Percentiles rank a stretch among this genome's conserved stretches.
Evolutionary conservation across 78 protist species (phyloP).

Genomic region (Carpediemonas membranifera): DNA sequence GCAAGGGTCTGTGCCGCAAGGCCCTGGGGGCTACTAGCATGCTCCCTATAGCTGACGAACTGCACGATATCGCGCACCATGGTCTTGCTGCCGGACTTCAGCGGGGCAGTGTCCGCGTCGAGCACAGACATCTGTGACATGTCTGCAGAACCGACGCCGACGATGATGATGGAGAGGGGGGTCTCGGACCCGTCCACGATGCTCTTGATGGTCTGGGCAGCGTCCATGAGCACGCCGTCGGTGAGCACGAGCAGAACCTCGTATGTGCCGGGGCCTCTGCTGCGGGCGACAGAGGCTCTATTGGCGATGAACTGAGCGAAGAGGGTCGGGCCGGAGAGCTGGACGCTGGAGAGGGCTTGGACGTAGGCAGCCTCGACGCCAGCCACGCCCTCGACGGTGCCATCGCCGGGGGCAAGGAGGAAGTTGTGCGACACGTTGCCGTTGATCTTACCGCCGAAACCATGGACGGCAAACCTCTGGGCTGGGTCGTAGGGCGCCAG

Average conservation of each 20-base stretch:
- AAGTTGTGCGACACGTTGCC: conserved; percentile 39
- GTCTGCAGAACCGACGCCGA: conserved; percentile 30
- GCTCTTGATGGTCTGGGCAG: conserved; percentile 17
- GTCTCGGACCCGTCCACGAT: conserved; percentile 26
- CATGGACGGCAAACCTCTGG: conserved; percentile 50
- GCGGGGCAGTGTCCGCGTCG: conserved; percentile 16
- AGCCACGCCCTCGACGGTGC: conserved; percentile 16
- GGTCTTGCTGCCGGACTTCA: conserved; percentile 6
- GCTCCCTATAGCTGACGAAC: no score
- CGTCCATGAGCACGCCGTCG: conserved; percentile 31
- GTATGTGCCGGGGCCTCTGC: background rate
- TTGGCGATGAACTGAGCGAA: conserved; percentile 21
- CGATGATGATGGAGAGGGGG: conserved; percentile 38
- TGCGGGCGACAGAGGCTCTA: no score
- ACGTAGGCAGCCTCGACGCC: conserved; percentile 17
- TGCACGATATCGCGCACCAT: conserved; percentile 24
- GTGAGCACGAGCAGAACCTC: conserved; percentile 29
- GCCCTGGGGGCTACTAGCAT: no score
- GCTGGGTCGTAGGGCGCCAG: conserved; percentile 26
- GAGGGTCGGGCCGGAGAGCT: conserved; percentile 23
- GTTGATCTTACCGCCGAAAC: conserved; percentile 58
- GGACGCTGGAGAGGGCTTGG: conserved; percentile 2
- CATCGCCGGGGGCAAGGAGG: conserved; percentile 1
- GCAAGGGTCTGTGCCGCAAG: no score
- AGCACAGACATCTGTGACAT: conserved; percentile 25